Base-by-base conservation (phyloP, 441 rosid species). In the Populus tomentosa region DNA sequence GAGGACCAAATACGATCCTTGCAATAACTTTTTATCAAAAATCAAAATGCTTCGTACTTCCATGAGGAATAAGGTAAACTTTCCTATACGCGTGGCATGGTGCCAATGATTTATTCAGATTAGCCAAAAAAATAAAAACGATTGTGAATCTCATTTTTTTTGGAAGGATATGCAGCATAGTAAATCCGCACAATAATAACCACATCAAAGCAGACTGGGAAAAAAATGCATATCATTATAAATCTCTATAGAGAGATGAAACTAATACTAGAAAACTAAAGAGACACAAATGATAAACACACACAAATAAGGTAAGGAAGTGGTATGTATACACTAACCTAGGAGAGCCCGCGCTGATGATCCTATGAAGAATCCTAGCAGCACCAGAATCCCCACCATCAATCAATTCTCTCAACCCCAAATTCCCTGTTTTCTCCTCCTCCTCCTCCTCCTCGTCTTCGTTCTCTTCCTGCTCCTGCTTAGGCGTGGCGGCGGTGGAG, bases 391-490 rank as follows among this genome's bases (percentile, higher is more conserved):
- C 89, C 36, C 84, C 86, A 6, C 81, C 89, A 77, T 85, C 93
- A 46, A 92, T 94, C 86, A 93, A 83, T 82, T 88, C 99, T 81
- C 90, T 90, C 79, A 95, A 80, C 46, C 99, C 98, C 84, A 86
- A 82, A 78, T 75, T 91, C 84, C 83, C 88, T 7, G 77, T 82
- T 63, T 82, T 83, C 78, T 83, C 90, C 76, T 85, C 85, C 56
- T 82, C 36, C 36, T 8, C 36, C 36, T 33, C 36, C 36, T 33
- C 80, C 24, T 80, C 67, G 61, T 80, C 87, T 23, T 75, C 82
- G 67, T 85, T 77, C 46, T 80, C 84, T 78, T 79, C 84, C 76
- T 53, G 75, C 23, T 75, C 75, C 64, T 50, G 36, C 23, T 26
- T 21, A 21, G 18, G 46, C 65, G n/a, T 64, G 21, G 30, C 21